These are phyloP conservation scores for Fraxinus greggii DNA, from an alignment of 305 asterid genomes.

Conservation along the genomic window DNA sequence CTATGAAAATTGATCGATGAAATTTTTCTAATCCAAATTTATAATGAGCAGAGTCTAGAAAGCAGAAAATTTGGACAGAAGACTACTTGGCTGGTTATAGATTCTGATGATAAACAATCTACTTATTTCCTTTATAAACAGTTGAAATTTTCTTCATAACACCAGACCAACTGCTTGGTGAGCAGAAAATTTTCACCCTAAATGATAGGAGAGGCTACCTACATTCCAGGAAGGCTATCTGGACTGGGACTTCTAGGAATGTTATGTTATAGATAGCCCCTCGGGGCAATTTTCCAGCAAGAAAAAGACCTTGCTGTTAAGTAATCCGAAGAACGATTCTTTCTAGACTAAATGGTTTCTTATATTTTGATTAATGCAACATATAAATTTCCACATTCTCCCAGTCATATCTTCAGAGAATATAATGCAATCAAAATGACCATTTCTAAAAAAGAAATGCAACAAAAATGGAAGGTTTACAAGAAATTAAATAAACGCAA, in stretches of 20 bases:
- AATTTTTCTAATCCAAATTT: no score
- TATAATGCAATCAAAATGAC: no score
- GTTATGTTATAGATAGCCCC: not conserved
- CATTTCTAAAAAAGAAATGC: constrained; percentile 15
- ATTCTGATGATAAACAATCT: no score
- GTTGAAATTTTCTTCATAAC: not conserved
- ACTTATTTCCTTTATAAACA: not conserved
- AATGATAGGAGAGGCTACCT: not conserved
- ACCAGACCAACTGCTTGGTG: not conserved
- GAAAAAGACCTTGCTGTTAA: not conserved
- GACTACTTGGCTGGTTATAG: no score
- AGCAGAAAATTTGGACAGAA: no score
- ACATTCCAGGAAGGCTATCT: not conserved
- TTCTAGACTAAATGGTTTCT: no score
- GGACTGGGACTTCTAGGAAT: not conserved
- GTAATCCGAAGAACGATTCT: not conserved
- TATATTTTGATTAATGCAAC: no score
- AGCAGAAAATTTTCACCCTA: not conserved
- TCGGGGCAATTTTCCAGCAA: not conserved
- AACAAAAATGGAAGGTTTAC: not conserved
- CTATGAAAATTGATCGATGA: no score
- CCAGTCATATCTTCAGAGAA: no score
- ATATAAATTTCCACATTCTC: no score
- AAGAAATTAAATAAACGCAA: not conserved
- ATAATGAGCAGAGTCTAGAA: no score